Base-by-base conservation (phyloP, 1,284 basidiomycete genomes). In the Boletellus sp. region DNA sequence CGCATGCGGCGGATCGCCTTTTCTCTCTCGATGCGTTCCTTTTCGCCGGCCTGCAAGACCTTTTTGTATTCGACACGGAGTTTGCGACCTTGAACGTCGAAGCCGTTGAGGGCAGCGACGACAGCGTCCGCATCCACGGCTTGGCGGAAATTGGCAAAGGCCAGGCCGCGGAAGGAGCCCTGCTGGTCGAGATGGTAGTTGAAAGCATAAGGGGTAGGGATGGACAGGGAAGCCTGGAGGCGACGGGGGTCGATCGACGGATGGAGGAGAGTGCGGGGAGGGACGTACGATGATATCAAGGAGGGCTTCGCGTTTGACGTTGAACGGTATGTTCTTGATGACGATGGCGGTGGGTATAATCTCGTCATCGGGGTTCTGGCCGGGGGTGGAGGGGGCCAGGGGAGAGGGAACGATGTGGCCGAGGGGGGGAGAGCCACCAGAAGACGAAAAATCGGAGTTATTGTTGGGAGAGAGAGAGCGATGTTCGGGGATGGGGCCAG, bases 321-420 rank as follows among this genome's bases (percentile, higher is more conserved):
- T 94, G 76, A 99, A 98, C 50, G 94, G 95, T 71, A 98, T 99
- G 77, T 98, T 98, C 80, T 99, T 99, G 72, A 99, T 96, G 63
- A 99, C 95, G 62, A 99, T 98, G 45, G 96, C 95, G 14, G 95
- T 99, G 44, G 95, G 95, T 69, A 99, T 99, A 67, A 97, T 80
- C 67, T 97, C 94, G 67, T 97, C 94, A 57, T 93, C 91, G 36
- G 63, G 54, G 47, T 67, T 73, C 64, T 69, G 73, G 53, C 67
- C 70, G 47, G 77, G 76, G 16, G 76, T 76, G 33, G 71, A 69
- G 8, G 79, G 69, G 16, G 66, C 70, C 30, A 77, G 64, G 53
- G 77, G 70, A 47, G 75, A 65, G 35, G 74, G 64, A 50, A 70
- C 70, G 57, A 84, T 71, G 66, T 82, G 78, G 42, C 73, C 68